Conservation (phyloP, 106 monocot genomes). For the Posidonia australis region DNA sequence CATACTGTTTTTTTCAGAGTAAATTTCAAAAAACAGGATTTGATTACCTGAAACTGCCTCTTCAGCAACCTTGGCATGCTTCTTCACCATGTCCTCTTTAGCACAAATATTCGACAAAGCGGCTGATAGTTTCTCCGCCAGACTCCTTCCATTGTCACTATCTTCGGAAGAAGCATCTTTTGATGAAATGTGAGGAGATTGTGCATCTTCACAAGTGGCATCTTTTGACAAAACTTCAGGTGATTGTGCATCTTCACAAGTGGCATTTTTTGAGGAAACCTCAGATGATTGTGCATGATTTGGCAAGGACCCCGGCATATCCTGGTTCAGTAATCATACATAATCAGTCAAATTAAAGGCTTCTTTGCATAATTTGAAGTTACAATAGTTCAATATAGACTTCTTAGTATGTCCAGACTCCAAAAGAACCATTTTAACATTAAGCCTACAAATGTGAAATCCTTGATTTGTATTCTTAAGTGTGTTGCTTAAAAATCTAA, state of each 20-base stretch:
- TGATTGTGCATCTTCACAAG: not conserved
- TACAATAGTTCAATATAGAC: not conserved
- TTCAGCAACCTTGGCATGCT: conserved; percentile 67
- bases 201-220: conserved; percentile 12
- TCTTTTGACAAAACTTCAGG: conserved; percentile 1
- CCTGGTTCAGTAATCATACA: not conserved
- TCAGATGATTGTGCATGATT: conserved; percentile 30
- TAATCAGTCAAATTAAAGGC: not conserved
- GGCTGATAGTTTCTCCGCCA: conserved; percentile 47
- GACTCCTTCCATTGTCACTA: conserved; percentile 5
- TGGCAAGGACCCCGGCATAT: not conserved
- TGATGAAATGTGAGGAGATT: conserved; percentile 29
- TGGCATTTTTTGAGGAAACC: conserved; percentile 20
- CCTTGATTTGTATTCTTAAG: too few species aligned
- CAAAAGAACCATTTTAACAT: not conserved
- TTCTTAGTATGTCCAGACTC: not conserved
- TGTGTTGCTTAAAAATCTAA: too few species aligned
- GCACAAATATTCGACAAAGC: conserved; percentile 31
- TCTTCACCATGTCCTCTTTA: conserved; percentile 48
- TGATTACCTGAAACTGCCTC: conserved; percentile 56
- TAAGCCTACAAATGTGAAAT: too few species aligned
- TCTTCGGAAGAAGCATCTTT: conserved; percentile 13
- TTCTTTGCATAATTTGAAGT: not conserved
- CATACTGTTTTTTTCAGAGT: not conserved
- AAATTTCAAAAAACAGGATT: not conserved